phyloP scores from a whole-genome alignment of 305 asterid genomes.

The Andrographis paniculata region DNA sequence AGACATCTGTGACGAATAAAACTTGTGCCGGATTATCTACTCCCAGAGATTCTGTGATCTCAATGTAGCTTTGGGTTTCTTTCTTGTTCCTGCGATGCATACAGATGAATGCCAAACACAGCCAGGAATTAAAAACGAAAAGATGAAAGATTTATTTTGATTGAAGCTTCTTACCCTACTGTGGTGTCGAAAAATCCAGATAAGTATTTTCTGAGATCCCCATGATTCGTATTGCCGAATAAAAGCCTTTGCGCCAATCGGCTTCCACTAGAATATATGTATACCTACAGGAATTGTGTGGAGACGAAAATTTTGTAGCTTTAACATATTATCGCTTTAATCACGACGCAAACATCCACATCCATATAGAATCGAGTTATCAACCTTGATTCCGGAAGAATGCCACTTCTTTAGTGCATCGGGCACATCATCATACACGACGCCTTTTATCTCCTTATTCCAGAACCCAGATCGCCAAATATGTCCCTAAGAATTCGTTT shows the following conservation, averaged over 20 bases:
- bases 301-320: no score
- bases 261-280: conserved; percentile 96
- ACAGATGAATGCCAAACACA: conserved; percentile 6
- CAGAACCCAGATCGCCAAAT: conserved; percentile 70
- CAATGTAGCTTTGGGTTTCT: conserved; percentile 71
- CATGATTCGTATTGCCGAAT: conserved; percentile 65
- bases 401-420: conserved; percentile 65
- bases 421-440: conserved; percentile 62
- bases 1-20: conserved; percentile 69
- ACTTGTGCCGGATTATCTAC: conserved; percentile 77
- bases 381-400: conserved; percentile 57
- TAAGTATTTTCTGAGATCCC: conserved; percentile 79
- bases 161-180: conserved; percentile 47
- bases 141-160: background rate
- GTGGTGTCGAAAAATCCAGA: conserved; percentile 80
- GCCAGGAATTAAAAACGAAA: background rate
- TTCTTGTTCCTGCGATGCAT: conserved; percentile 57
- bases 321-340: no score
- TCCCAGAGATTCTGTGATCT: conserved; percentile 72
- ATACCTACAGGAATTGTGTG: no score
- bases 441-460: conserved; percentile 44
- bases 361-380: background rate
- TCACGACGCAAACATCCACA: no score
- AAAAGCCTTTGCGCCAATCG: conserved; percentile 91
- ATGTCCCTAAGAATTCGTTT: conserved; percentile 62